These are phyloP conservation scores for Jimgerdemannia lactiflua DNA, from an alignment of 192 early-diverging fungal species.

Conservation along the genomic window DNA sequence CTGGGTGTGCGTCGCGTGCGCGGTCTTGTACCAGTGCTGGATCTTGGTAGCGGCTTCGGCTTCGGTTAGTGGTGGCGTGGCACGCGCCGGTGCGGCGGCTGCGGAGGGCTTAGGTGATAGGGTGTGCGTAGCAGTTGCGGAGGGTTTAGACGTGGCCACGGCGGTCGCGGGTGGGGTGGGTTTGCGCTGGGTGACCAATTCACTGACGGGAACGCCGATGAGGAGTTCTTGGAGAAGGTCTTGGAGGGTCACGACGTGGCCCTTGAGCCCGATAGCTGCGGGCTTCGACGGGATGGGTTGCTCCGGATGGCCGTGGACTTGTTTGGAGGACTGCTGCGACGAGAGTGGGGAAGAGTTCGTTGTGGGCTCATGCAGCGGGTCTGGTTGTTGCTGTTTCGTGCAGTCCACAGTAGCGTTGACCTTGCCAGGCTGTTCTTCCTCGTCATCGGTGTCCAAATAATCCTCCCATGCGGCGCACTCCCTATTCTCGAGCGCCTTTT, in stretches of 20 bases:
- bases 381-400: not conserved
- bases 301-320: not conserved
- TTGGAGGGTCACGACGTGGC: not conserved
- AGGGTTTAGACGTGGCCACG: too few relatives aligned
- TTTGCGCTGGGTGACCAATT: too few relatives aligned
- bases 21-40: too few relatives aligned
- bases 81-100: not conserved
- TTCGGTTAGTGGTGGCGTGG: not conserved
- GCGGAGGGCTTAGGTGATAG: not conserved
- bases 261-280: not conserved
- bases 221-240: not conserved
- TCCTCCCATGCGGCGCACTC: not conserved
- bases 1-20: too few relatives aligned
- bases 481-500: not conserved
- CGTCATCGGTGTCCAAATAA: not conserved
- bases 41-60: not conserved
- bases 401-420: too few relatives aligned
- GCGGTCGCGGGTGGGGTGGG: too few relatives aligned
- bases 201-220: not conserved
- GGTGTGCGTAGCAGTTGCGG: too few relatives aligned
- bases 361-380: not conserved
- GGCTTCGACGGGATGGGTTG: not conserved
- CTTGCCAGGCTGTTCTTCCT: not conserved
- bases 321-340: not conserved
- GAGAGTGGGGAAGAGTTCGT: not conserved